phyloP scores from a whole-genome alignment of 768 basidiomycete genomes.

The Macrocybe gigantea region DNA sequence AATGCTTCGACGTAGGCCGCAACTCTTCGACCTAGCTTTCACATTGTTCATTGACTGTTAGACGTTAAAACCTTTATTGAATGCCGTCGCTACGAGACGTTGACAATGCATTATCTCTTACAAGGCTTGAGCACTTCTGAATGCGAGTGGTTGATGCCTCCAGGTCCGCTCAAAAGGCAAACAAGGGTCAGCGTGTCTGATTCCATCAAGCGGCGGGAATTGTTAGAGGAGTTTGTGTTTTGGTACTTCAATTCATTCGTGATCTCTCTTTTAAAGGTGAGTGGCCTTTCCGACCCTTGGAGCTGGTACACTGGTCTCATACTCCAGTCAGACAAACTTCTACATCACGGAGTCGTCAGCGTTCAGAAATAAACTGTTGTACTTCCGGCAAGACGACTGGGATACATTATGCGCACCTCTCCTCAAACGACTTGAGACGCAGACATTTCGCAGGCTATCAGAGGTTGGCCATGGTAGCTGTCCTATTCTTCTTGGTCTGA shows the following conservation, averaged over 20 bases:
- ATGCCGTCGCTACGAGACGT: slow-evolving; percentile 74
- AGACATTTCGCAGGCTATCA: slow-evolving; percentile 66
- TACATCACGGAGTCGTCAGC: slow-evolving; percentile 91
- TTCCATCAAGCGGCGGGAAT: slow-evolving; percentile 66
- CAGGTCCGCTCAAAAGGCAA: slow-evolving; percentile 30
- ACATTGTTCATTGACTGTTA: slow-evolving; percentile 17
- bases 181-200: slow-evolving; percentile 58
- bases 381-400: slow-evolving; percentile 97
- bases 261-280: slow-evolving; percentile 69
- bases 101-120: slow-evolving; percentile 69
- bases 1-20: slow-evolving; percentile 47
- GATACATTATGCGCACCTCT: slow-evolving; percentile 75
- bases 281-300: slow-evolving; percentile 11
- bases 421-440: slow-evolving; percentile 61
- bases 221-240: slow-evolving; percentile 84
- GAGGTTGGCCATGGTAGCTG: slow-evolving; percentile 36
- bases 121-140: slow-evolving; percentile 71
- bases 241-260: slow-evolving; percentile 94
- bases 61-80: slow-evolving; percentile 72
- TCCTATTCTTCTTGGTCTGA: neutral
- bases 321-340: slow-evolving; percentile 67
- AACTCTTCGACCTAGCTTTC: neutral
- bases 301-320: neutral
- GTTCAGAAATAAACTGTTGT: slow-evolving; percentile 76
- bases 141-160: slow-evolving; percentile 73